phyloP scores from a whole-genome alignment of 2,329 filamentous ascomycete species.

The Pseudogymnoascus destructans region DNA sequence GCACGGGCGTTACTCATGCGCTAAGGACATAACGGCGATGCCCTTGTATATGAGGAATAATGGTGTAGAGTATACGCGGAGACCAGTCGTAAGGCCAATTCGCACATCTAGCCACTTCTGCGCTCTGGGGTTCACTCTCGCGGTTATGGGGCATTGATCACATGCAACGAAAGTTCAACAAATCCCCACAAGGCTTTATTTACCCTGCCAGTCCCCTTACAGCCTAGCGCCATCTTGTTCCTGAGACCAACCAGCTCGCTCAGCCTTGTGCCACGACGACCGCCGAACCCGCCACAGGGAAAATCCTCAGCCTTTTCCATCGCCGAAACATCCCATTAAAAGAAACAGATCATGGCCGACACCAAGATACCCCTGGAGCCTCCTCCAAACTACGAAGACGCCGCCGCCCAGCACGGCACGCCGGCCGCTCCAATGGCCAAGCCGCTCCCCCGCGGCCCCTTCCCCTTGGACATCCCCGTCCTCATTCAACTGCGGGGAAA shows the following conservation, averaged over 20 bases:
- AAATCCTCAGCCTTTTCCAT: background rate
- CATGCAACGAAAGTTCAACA: slow-evolving; percentile 6
- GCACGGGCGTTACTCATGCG: background rate
- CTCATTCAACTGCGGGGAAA: slow-evolving; percentile 63
- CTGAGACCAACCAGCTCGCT: background rate
- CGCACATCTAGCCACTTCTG: slow-evolving; percentile 1
- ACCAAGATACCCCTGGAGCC: slow-evolving; percentile 14
- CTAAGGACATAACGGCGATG: background rate
- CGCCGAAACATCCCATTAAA: background rate
- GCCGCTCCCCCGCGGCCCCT: slow-evolving; percentile 33
- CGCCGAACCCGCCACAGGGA: background rate
- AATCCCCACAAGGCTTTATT: slow-evolving; percentile 1
- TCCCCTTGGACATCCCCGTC: slow-evolving; percentile 67
- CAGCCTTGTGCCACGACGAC: background rate
- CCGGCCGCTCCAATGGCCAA: slow-evolving; percentile 7
- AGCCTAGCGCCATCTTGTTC: background rate
- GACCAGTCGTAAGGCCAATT: background rate
- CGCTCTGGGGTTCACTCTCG: background rate
- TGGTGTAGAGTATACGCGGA: background rate
- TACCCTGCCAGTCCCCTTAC: background rate
- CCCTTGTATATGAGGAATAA: background rate
- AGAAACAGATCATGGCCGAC: background rate
- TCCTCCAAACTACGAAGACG: slow-evolving; percentile 15
- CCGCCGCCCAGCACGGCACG: slow-evolving; percentile 10
- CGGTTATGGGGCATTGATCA: slow-evolving; percentile 1